These are phyloP conservation scores for Backusella luteola DNA, from an alignment of 192 early-diverging fungal genomes.

Conservation along the genomic window DNA sequence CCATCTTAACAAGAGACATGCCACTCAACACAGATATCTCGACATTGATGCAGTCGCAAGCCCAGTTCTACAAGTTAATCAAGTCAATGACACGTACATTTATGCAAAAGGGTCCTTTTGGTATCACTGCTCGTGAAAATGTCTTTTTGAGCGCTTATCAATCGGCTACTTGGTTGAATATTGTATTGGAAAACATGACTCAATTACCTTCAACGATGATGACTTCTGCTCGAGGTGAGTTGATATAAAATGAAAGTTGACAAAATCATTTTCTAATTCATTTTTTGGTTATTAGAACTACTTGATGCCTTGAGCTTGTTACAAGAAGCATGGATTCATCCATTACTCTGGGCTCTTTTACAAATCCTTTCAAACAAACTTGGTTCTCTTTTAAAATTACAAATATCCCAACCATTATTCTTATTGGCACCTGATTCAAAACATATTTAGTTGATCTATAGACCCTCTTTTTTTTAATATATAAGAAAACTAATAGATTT, in stretches of 20 bases:
- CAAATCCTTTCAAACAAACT: neutral
- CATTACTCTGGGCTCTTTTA: conserved; percentile 16
- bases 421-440: conserved; percentile 20
- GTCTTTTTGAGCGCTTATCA: conserved; percentile 17
- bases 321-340: conserved; percentile 13
- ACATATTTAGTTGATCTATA: neutral
- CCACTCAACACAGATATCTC: neutral
- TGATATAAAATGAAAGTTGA: neutral
- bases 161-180: neutral
- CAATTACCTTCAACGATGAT: neutral
- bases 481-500: neutral
- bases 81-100: neutral
- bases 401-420: conserved; percentile 12
- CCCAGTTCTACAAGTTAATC: neutral
- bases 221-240: neutral
- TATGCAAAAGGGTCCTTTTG: conserved; percentile 24
- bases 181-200: neutral
- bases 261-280: neutral
- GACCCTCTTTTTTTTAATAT: neutral
- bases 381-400: neutral
- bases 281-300: neutral
- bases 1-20: neutral
- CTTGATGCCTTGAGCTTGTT: neutral
- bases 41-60: neutral
- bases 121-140: conserved; percentile 17